phyloP scores from a whole-genome alignment of 768 basidiomycete genomes.

The Collybia mongolica region DNA sequence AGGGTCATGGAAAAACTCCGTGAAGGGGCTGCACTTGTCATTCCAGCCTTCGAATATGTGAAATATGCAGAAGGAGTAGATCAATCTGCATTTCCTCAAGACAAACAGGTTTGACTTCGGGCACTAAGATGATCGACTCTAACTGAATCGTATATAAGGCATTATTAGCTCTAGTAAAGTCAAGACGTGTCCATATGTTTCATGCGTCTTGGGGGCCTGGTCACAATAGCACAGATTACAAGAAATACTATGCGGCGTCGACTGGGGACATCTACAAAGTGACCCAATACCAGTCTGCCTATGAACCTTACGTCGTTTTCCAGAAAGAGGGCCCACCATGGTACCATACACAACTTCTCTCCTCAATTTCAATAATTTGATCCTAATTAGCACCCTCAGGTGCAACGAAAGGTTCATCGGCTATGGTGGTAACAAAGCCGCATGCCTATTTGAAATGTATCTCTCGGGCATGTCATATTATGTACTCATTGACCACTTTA shows the following conservation, averaged over 20 bases:
- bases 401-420: conserved; percentile 91
- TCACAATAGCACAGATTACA: conserved; percentile 81
- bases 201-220: conserved; percentile 77
- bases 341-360: conserved; percentile 34
- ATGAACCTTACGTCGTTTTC: conserved; percentile 88
- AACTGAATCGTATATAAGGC: conserved; percentile 28
- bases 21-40: conserved; percentile 71
- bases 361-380: neutral
- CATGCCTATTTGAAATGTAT: conserved; percentile 90
- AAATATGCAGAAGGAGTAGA: conserved; percentile 64
- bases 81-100: conserved; percentile 57
- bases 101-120: conserved; percentile 55
- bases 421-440: conserved; percentile 92
- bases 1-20: conserved; percentile 46
- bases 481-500: conserved; percentile 83
- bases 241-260: conserved; percentile 56
- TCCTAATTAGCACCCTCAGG: conserved; percentile 37
- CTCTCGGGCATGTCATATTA: conserved; percentile 82
- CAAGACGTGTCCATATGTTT: conserved; percentile 67
- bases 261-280: conserved; percentile 76
- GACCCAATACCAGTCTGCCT: conserved; percentile 74
- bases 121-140: neutral
- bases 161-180: conserved; percentile 57
- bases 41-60: conserved; percentile 84
- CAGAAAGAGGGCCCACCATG: conserved; percentile 76